Evolutionary conservation across 495 filamentous ascomycete species (phyloP), one percentile per base, ranked within the genome.

Genomic region (Lophium mytilinum): DNA sequence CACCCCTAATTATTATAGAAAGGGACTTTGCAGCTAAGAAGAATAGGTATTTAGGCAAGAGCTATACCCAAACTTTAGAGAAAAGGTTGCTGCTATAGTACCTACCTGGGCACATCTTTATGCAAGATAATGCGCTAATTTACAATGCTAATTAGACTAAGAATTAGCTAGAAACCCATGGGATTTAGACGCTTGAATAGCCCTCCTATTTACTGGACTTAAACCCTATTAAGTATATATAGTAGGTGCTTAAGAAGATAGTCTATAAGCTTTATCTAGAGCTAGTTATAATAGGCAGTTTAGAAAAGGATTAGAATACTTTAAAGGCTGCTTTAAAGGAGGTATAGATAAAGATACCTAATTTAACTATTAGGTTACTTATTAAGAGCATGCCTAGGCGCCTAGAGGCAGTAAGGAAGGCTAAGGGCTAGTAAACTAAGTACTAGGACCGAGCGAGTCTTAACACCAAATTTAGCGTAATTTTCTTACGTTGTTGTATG

Each of bases 191-290:
- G 0, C 0, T 64, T 3, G 47, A 60, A 9, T 64, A 53, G 46
- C 61, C 58, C 5, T 53, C 61, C 6, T 64, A 64, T 41, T 56
- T 40, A 50, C 57, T 48, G 1, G 53, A 64, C 35, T 40, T 64
- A 11, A 61, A 64, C 48, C 61, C 53, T 9, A 64, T 61, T 21
- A n/a, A n/a, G n/a, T n/a, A n/a, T n/a, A n/a, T n/a, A n/a, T n/a
- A n/a, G n/a, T n/a, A n/a, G n/a, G n/a, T 8, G 0, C 53, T 64
- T 2, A 61, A 61, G 48, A 55, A 57, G 47, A 9, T 40, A 3
- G 39, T 61, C 9, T 37, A 64, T 17, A 54, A 64, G 46, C 48
- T 61, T 3, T 36, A 61, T 45, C 53, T 42, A 36, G 46, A 61
- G 33, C 15, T 61, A 15, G 19, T 52, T 1, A 50, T 3, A 5